These are phyloP conservation scores for Nothophytophthora sp. DNA, from an alignment of 352 stramenopile genomes.

Conservation along the genomic window DNA sequence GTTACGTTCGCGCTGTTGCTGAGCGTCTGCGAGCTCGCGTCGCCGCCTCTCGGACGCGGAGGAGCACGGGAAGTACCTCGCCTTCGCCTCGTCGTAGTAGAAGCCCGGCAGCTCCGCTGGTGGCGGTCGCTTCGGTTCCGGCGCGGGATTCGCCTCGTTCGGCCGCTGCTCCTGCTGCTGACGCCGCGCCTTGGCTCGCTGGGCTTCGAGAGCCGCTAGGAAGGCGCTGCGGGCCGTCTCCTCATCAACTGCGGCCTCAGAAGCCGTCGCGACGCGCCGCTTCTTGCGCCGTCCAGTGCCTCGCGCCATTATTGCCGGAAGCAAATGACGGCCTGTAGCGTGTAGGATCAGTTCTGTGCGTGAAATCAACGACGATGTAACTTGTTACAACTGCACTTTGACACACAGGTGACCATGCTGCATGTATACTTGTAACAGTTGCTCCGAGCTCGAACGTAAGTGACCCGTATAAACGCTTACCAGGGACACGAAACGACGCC, in stretches of 20 bases:
- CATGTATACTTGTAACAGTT: too few relatives aligned
- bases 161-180: not conserved
- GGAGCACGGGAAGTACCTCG: constrained; percentile 52
- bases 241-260: constrained; percentile 18
- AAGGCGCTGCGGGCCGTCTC: constrained; percentile 38
- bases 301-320: too few relatives aligned
- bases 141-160: constrained; percentile 3
- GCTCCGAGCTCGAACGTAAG: too few relatives aligned
- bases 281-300: constrained; percentile 28
- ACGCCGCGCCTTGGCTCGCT: constrained; percentile 44
- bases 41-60: constrained; percentile 8
- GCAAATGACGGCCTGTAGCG: too few relatives aligned
- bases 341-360: too few relatives aligned
- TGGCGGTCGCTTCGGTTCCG: constrained; percentile 2
- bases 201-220: constrained; percentile 58
- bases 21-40: constrained; percentile 13
- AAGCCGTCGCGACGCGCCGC: constrained; percentile 18
- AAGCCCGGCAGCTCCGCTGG: constrained; percentile 44
- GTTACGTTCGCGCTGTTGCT: constrained; percentile 19
- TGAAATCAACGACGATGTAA: too few relatives aligned
- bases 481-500: too few relatives aligned
- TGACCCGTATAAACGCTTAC: too few relatives aligned
- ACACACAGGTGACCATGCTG: too few relatives aligned
- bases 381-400: too few relatives aligned
- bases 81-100: constrained; percentile 55